These are phyloP conservation scores for Colletotrichum sp. DNA, from an alignment of 2,329 filamentous ascomycete species.

Conservation along the genomic window DNA sequence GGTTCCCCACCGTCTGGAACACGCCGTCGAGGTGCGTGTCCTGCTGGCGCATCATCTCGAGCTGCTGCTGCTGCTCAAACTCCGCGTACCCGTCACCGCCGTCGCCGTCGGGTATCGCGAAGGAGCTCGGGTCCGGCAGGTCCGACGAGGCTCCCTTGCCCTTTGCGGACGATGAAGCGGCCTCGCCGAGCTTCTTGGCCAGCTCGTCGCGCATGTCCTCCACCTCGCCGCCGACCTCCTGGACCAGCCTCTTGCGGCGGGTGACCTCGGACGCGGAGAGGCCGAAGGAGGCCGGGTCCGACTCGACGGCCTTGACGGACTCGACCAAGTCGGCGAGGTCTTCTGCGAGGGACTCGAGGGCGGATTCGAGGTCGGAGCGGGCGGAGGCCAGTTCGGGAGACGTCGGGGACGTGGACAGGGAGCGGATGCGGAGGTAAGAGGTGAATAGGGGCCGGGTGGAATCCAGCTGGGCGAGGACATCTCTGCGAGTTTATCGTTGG, in stretches of 20 bases:
- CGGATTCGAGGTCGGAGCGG: constrained; percentile 68
- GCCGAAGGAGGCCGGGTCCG: constrained; percentile 85
- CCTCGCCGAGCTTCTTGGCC: constrained; percentile 57
- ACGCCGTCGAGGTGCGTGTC: constrained; percentile 92
- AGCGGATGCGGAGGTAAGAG: constrained; percentile 95
- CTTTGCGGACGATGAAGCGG: constrained; percentile 26
- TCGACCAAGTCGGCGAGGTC: constrained; percentile 90
- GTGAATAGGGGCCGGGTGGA: constrained; percentile 86
- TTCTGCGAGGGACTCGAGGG: constrained; percentile 73
- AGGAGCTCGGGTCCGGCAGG: constrained; percentile 58
- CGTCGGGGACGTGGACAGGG: constrained; percentile 71
- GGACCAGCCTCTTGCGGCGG: constrained; percentile 80
- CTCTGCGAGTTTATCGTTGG: constrained; percentile 60
- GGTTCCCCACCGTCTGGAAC: constrained; percentile 88
- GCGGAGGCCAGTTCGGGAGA: constrained; percentile 88
- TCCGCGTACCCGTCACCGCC: constrained; percentile 69
- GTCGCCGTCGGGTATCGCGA: constrained; percentile 63
- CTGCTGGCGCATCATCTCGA: constrained; percentile 92
- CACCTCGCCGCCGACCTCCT: constrained; percentile 87
- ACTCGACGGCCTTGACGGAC: constrained; percentile 86
- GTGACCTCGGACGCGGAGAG: constrained; percentile 82
- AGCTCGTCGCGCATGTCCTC: constrained; percentile 90
- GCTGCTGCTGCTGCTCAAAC: constrained; percentile 90
- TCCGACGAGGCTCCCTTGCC: constrained; percentile 42
- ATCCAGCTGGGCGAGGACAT: constrained; percentile 84